Conservation (phyloP, 176 grass and related monocot genomes). For the Musa itinerans region DNA sequence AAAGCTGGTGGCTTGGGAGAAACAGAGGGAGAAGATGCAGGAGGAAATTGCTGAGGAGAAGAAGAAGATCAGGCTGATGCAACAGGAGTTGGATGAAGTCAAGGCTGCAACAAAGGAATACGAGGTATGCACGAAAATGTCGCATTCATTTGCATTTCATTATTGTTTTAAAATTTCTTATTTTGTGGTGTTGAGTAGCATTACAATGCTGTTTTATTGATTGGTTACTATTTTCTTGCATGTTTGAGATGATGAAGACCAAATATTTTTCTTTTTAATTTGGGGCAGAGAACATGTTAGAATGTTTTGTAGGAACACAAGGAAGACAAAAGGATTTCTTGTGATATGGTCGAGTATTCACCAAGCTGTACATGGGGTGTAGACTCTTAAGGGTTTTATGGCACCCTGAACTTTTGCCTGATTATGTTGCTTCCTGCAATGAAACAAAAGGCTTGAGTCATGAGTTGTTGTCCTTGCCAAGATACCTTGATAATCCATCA, state of each 20-base stretch:
- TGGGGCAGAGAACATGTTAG: neutral
- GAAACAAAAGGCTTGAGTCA: too few relatives aligned
- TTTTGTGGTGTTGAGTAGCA: slow-evolving; percentile 8
- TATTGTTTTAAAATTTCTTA: neutral
- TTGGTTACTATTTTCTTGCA: neutral
- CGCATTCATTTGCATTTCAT: neutral
- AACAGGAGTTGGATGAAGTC: slow-evolving; percentile 50
- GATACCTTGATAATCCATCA: too few relatives aligned
- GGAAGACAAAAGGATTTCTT: neutral
- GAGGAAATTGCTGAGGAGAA: slow-evolving; percentile 47
- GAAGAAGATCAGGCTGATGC: slow-evolving; percentile 33
- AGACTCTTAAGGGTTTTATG: too few relatives aligned
- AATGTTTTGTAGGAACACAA: neutral
- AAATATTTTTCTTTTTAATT: neutral
- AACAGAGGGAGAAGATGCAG: slow-evolving; percentile 55
- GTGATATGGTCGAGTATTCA: neutral
- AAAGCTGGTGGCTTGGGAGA: slow-evolving; percentile 56
- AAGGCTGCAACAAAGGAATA: slow-evolving; percentile 37
- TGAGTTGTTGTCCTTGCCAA: too few relatives aligned
- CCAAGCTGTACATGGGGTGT: too few relatives aligned
- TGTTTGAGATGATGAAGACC: neutral
- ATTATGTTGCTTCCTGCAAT: too few relatives aligned
- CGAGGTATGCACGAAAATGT: slow-evolving; percentile 47
- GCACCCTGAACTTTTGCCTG: too few relatives aligned
- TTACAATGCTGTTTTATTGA: neutral